Conservation (phyloP, 352 stramenopile genomes). For the Globisporangium polare region DNA sequence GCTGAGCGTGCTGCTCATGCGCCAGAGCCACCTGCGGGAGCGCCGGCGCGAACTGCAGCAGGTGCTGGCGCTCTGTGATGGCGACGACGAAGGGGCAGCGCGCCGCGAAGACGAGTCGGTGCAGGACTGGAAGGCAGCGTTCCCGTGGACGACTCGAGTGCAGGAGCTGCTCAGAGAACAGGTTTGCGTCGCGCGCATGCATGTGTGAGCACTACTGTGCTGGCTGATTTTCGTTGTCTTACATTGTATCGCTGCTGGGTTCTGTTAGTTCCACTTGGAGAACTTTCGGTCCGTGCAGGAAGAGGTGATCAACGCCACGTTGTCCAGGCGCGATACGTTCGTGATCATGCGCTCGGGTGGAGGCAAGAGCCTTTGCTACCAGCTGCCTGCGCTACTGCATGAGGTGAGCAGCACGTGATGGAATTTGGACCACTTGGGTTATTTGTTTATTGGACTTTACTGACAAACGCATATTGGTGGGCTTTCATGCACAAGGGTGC, state of each 20-base stretch:
- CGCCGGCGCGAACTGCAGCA: slow-evolving; percentile 38
- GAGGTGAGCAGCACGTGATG: slow-evolving; percentile 27
- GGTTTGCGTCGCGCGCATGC: slow-evolving; percentile 2
- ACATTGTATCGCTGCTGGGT: neutral
- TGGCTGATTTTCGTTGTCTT: neutral
- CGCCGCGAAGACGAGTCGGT: neutral
- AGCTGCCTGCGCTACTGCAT: slow-evolving; percentile 77
- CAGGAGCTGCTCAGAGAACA: slow-evolving; percentile 25
- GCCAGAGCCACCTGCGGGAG: slow-evolving; percentile 51
- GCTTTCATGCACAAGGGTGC: slow-evolving; percentile 22
- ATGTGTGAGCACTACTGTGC: neutral
- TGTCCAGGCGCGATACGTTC: slow-evolving; percentile 87
- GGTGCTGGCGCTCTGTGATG: slow-evolving; percentile 19
- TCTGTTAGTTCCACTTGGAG: slow-evolving; percentile 67
- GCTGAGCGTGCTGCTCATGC: slow-evolving; percentile 37
- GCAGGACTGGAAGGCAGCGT: slow-evolving; percentile 34
- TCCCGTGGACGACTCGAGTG: slow-evolving; percentile 39
- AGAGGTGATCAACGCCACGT: slow-evolving; percentile 89
- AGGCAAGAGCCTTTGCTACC: slow-evolving; percentile 88
- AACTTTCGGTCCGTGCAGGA: slow-evolving; percentile 89
- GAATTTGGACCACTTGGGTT: neutral
- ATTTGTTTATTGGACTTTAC: neutral
- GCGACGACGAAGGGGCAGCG: neutral
- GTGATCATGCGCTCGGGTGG: slow-evolving; percentile 91
- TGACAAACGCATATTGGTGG: neutral